Conservation (phyloP, 2,329 filamentous ascomycete species). For the Scytalidium lignicola region DNA sequence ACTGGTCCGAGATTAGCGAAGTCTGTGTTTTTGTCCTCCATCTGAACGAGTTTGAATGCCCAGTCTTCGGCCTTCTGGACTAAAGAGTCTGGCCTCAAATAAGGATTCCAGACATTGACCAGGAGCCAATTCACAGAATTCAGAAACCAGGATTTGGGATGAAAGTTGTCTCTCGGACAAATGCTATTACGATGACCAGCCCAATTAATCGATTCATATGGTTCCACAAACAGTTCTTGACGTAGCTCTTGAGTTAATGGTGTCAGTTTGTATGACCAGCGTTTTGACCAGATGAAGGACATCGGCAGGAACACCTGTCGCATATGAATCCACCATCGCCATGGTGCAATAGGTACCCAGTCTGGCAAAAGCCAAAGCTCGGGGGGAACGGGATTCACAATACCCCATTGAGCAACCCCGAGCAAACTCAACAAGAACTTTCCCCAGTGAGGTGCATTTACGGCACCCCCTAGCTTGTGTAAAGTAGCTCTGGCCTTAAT, state of each 20-base stretch:
- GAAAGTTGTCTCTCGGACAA: constrained; percentile 75
- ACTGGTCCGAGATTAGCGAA: constrained; percentile 84
- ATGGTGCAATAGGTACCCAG: constrained; percentile 84
- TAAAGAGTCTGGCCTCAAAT: constrained; percentile 61
- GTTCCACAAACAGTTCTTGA: constrained; percentile 76
- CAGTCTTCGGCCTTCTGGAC: constrained; percentile 72
- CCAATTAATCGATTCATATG: constrained; percentile 76
- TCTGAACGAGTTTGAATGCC: constrained; percentile 76
- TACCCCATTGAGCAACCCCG: constrained; percentile 80
- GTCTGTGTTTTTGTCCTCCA: constrained; percentile 91
- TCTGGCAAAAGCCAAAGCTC: constrained; percentile 92
- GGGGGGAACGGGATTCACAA: constrained; percentile 89
- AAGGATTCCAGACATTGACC: constrained; percentile 75
- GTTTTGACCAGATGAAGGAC: constrained; percentile 82
- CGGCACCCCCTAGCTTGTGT: constrained; percentile 79
- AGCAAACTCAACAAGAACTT: constrained; percentile 92
- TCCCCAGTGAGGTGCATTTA: constrained; percentile 86
- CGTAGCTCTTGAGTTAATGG: constrained; percentile 67
- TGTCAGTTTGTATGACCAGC: constrained; percentile 72
- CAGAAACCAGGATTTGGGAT: constrained; percentile 83
- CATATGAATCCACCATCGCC: constrained; percentile 98
- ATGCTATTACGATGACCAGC: constrained; percentile 76
- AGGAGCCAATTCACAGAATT: constrained; percentile 74
- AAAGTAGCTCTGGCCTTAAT: constrained; percentile 76
- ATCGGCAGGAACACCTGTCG: constrained; percentile 94